Base-by-base conservation (phyloP, 805 yeast genomes). In the Martiniozyma abietophila region DNA sequence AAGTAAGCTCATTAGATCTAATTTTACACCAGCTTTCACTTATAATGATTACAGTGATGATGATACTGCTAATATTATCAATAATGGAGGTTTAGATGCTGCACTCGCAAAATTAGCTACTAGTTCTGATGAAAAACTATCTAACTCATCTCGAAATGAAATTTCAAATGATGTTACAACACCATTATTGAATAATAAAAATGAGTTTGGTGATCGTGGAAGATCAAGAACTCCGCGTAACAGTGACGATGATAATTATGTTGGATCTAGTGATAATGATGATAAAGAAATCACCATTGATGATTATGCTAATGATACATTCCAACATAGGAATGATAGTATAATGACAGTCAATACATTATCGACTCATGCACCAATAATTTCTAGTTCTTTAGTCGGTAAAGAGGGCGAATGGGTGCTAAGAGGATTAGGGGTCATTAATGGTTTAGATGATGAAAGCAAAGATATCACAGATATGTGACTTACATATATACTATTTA, bases 21-120 rank as follows among this genome's bases (percentile, higher is more conserved):
- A 44, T 4, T 27, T 50, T 22, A 40, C 48, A 16, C 50, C 53
- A 4, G 51, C 49, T 3, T 40, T 44, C 20, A 27, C 40, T 10
- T 27, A 29, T 24, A 26, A 37, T 29, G 28, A 29, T 18, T 8
- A 7, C n/a, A 18, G 27, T 30, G 21, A 30, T 12, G 32, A 25
- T 8, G 18, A 29, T n/a, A 27, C 40, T 10, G 22, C 29, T 24
- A 26, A 37, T 29, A 26, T 25, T 18, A 10, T 5, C n/a, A 18
- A 20, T 30, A 19, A 30, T 12, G 32, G 21, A 6, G 18, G 25
- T 7, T 16, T 24, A 11, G 28, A 27, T 14, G 11, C 20, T 15
- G 32, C 27, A 15, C 11, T 19, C 5, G 25, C 27, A 7, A 28
- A 28, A 12, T 9, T 17, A 14, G 14, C n/a, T 11, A 6, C 28